These are phyloP conservation scores for Thelonectria rubi DNA, from an alignment of 2,329 filamentous ascomycete species.

Conservation along the genomic window DNA sequence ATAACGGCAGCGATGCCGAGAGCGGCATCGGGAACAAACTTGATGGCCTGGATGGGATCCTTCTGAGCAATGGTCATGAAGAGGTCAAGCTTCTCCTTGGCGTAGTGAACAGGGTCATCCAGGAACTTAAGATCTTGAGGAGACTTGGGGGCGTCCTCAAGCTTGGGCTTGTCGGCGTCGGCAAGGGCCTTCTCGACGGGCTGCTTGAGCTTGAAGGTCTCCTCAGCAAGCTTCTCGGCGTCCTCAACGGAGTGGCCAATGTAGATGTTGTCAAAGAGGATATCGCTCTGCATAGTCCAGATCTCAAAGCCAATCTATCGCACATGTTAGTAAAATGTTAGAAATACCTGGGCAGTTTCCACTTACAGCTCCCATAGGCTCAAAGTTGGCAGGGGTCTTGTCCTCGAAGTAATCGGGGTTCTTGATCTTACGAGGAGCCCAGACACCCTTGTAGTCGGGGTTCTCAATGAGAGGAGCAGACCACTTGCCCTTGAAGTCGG, in stretches of 20 bases:
- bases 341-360: neutral
- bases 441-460: conserved; percentile 96
- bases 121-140: conserved; percentile 84
- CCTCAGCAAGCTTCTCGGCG: conserved; percentile 85
- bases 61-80: conserved; percentile 86
- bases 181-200: conserved; percentile 82
- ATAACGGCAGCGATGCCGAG: conserved; percentile 78
- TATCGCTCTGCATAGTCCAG: conserved; percentile 99
- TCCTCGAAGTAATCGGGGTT: conserved; percentile 98
- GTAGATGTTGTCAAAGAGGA: conserved; percentile 99
- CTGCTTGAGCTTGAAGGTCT: conserved; percentile 92
- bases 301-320: conserved; percentile 94
- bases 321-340: conserved; percentile 28
- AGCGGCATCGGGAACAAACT: conserved; percentile 91
- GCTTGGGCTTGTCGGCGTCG: conserved; percentile 81
- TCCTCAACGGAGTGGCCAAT: conserved; percentile 97
- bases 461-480: conserved; percentile 92
- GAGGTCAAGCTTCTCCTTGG: conserved; percentile 92
- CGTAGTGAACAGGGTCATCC: conserved; percentile 86
- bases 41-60: conserved; percentile 84
- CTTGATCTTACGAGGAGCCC: conserved; percentile 94
- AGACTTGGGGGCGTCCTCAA: conserved; percentile 69
- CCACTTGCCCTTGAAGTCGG: conserved; percentile 99
- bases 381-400: conserved; percentile 94
- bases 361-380: conserved; percentile 96